Conservation (phyloP, 495 filamentous ascomycete genomes). For the Talaromyces proteolyticus region DNA sequence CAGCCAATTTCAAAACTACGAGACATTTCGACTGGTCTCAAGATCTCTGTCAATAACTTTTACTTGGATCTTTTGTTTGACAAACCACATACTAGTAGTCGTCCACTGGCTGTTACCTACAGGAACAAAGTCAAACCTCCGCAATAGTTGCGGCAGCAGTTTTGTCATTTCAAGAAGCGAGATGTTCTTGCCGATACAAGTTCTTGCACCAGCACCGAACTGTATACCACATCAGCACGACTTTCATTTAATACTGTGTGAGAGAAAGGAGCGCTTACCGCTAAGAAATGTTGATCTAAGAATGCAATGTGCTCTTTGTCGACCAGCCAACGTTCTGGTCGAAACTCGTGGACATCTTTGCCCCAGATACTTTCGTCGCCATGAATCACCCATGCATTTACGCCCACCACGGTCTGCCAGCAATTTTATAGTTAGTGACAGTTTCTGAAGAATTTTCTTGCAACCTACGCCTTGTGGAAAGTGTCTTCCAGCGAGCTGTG, state of each 20-base stretch:
- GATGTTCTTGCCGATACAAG: constrained; percentile 43
- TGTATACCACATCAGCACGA: no score
- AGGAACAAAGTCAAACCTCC: constrained; percentile 31
- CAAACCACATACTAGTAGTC: background rate
- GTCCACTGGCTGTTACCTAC: background rate
- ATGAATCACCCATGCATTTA: constrained; percentile 55
- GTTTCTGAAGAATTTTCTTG: background rate
- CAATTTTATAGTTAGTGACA: background rate
- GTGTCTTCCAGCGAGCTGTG: constrained; percentile 33
- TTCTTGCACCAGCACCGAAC: constrained; percentile 41
- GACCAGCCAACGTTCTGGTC: constrained; percentile 53
- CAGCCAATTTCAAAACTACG: no score
- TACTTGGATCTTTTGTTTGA: background rate
- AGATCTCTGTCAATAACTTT: no score
- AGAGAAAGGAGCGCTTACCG: no score
- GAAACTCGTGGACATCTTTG: constrained; percentile 41
- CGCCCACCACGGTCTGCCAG: constrained; percentile 44
- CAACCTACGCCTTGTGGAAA: constrained; percentile 39
- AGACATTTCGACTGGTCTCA: no score
- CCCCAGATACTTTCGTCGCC: constrained; percentile 49
- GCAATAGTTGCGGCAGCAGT: constrained; percentile 38
- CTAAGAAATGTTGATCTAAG: background rate
- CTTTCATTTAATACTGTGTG: no score
- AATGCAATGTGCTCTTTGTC: constrained; percentile 5
- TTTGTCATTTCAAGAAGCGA: constrained; percentile 42